These are phyloP conservation scores for Moniliophthora roreri DNA, from an alignment of 1,284 basidiomycete species.

Conservation along the genomic window DNA sequence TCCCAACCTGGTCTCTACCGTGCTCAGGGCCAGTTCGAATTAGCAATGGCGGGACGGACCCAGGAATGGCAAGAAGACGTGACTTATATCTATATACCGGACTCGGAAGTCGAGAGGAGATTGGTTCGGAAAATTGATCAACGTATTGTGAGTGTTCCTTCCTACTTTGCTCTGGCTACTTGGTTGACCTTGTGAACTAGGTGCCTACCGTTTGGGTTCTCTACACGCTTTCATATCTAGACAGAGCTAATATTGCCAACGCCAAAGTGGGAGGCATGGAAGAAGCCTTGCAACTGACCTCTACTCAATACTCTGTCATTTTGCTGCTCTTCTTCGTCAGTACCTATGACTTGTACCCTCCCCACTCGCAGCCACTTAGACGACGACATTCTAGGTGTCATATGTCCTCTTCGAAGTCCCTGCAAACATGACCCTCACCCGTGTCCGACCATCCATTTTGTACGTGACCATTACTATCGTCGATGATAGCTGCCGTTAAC, in stretches of 20 bases:
- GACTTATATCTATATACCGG: conserved; percentile 10
- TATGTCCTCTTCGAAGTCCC: conserved; percentile 23
- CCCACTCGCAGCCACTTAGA: too few species aligned
- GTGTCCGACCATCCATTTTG: conserved; percentile 19
- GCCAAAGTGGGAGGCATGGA: conserved; percentile 38
- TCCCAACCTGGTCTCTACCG: neutral
- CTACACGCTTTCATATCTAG: conserved; percentile 18
- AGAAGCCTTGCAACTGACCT: conserved; percentile 26
- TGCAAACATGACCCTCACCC: conserved; percentile 20
- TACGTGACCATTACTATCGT: conserved; percentile 9
- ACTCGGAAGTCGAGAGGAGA: conserved; percentile 10
- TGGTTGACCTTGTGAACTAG: neutral
- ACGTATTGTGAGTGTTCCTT: conserved; percentile 11
- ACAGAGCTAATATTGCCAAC: conserved; percentile 33
- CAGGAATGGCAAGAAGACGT: conserved; percentile 17
- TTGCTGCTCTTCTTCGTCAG: conserved; percentile 26
- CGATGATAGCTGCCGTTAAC: neutral
- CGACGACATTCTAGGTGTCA: conserved; percentile 11
- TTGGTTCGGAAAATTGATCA: conserved; percentile 15
- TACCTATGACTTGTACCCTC: neutral
- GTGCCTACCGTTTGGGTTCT: conserved; percentile 17
- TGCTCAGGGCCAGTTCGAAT: neutral
- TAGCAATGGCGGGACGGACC: neutral
- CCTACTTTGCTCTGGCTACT: neutral
- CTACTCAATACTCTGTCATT: conserved; percentile 23